Conservation (phyloP, 2,329 filamentous ascomycete species). For the Colletotrichum cordylinicola region DNA sequence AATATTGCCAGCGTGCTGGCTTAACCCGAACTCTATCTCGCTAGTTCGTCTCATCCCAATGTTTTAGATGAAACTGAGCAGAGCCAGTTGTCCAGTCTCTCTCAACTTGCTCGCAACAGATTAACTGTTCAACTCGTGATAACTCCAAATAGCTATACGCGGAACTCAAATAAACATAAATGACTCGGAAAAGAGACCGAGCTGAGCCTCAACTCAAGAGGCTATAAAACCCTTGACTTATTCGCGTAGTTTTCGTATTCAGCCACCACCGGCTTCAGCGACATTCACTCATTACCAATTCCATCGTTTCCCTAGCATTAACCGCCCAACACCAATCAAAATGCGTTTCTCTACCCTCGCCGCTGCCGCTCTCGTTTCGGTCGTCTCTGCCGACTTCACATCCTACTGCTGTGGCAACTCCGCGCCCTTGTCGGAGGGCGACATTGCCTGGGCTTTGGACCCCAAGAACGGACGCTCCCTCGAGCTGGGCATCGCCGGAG, state of each 20-base stretch:
- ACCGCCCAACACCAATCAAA: background rate
- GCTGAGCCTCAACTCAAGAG: background rate
- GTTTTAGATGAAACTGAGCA: background rate
- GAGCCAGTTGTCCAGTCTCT: background rate
- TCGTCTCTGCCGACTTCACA: background rate
- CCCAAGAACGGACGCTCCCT: background rate
- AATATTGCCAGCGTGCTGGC: background rate
- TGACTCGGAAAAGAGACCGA: background rate
- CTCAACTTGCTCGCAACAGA: background rate
- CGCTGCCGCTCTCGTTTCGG: background rate
- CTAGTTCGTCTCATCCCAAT: background rate
- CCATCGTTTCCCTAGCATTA: background rate
- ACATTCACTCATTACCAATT: background rate
- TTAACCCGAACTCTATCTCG: background rate
- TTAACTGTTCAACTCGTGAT: background rate
- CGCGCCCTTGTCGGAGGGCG: accelerated
- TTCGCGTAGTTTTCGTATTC: background rate
- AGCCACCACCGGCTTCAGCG: background rate
- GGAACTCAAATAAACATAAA: background rate
- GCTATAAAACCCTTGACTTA: background rate
- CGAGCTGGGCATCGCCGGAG: background rate
- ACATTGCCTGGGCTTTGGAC: background rate
- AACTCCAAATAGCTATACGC: background rate
- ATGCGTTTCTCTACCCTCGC: background rate
- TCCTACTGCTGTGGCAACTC: background rate